Percentiles rank a stretch among this genome's conserved stretches.
Conservation (phyloP, 31 red algal genomes). For the Asparagopsis taxiformis region DNA sequence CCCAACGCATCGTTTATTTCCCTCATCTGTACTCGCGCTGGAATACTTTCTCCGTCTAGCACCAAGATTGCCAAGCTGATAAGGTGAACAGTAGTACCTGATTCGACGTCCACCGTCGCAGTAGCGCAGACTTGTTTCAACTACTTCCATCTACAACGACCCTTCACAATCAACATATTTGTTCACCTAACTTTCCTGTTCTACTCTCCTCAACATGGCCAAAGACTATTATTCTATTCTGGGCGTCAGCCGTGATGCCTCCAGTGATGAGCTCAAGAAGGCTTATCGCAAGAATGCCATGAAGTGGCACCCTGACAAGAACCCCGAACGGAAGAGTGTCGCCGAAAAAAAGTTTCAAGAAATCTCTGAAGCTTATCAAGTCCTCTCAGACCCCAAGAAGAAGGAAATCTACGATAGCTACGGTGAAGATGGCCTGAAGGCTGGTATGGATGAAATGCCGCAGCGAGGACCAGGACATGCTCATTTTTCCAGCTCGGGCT, state of each 20-base stretch:
- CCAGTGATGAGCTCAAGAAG: slow-evolving; percentile 74
- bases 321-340: slow-evolving; percentile 82
- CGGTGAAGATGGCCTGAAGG: slow-evolving; percentile 92
- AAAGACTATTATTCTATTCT: slow-evolving; percentile 94
- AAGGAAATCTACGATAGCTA: slow-evolving; percentile 96
- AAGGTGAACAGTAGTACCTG: no score
- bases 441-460: slow-evolving; percentile 82
- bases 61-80: no score
- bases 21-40: no score
- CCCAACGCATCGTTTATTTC: no score
- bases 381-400: slow-evolving; percentile 93
- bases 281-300: slow-evolving; percentile 94
- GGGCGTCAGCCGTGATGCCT: slow-evolving; percentile 76
- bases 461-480: slow-evolving; percentile 16
- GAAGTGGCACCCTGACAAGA: slow-evolving; percentile 98
- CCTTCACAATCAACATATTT: slow-evolving; percentile 16
- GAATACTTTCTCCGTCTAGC: no score
- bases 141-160: slow-evolving; percentile 5
- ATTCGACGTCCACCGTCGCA: no score
- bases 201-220: no score
- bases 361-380: slow-evolving; percentile 90
- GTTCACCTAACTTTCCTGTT: no score
- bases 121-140: no score
- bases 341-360: slow-evolving; percentile 98
- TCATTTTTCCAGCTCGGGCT: slow-evolving; percentile 16